phyloP scores from a whole-genome alignment of 75 land plant species.

The Azolla pinnata region DNA sequence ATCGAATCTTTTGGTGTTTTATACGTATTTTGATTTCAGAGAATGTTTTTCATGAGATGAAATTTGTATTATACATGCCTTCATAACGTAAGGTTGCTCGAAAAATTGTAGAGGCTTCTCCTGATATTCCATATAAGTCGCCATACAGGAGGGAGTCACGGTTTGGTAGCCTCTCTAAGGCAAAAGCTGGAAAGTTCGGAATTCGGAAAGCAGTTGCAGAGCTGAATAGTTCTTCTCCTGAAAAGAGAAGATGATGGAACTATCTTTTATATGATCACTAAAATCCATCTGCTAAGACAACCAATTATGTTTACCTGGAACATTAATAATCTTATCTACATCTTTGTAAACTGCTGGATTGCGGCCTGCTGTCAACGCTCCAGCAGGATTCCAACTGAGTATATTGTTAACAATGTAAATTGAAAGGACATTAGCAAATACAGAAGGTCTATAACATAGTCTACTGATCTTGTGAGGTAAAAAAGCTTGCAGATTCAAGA shows the following conservation, averaged over 20 bases:
- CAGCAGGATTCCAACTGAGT: slow-evolving; percentile 94
- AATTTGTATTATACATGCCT: slow-evolving; percentile 20
- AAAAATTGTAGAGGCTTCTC: slow-evolving; percentile 86
- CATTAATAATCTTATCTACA: slow-evolving; percentile 40
- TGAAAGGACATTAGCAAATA: no score
- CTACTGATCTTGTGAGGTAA: no score
- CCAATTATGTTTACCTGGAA: slow-evolving; percentile 54
- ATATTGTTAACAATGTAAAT: no score
- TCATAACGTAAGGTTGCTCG: slow-evolving; percentile 94
- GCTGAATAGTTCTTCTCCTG: slow-evolving; percentile 75
- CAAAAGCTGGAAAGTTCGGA: slow-evolving; percentile 79
- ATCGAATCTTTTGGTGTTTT: neutral
- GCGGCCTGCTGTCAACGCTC: slow-evolving; percentile 78
- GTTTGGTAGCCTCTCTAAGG: slow-evolving; percentile 85
- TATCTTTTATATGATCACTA: no score
- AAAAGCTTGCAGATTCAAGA: no score
- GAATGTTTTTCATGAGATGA: neutral
- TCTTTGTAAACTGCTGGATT: slow-evolving; percentile 67
- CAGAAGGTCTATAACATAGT: neutral
- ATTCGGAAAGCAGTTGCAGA: slow-evolving; percentile 61
- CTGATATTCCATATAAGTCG: slow-evolving; percentile 65
- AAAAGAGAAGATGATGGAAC: slow-evolving; percentile 11
- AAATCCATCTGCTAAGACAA: no score
- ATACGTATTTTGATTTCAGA: neutral
- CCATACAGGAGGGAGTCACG: slow-evolving; percentile 86